Percentiles rank a stretch among this genome's conserved stretches.
Conservation (phyloP, 805 yeast species). For the Yarrowia porcina region DNA sequence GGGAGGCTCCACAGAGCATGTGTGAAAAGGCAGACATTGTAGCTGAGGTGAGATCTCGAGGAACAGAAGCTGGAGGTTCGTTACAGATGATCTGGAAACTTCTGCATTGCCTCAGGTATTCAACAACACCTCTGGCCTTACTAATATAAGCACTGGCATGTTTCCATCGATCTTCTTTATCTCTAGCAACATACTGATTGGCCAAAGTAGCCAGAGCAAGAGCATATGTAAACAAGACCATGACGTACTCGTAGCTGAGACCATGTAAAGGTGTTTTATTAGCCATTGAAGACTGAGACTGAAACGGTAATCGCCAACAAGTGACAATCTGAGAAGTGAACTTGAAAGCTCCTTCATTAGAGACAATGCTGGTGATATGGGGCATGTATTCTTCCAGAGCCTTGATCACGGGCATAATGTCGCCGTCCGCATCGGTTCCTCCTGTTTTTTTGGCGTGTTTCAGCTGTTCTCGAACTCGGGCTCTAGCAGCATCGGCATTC, state of each 20-base stretch:
- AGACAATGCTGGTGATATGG: conserved; percentile 29
- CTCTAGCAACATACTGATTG: conserved; percentile 27
- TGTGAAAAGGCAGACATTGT: conserved; percentile 28
- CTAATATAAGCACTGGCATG: conserved; percentile 34
- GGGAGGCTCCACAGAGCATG: conserved; percentile 35
- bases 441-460: conserved; percentile 35
- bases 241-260: conserved; percentile 32
- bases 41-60: conserved; percentile 31
- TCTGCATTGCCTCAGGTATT: conserved; percentile 29
- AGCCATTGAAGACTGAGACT: conserved; percentile 25
- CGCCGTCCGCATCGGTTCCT: conserved; percentile 27
- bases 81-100: conserved; percentile 26
- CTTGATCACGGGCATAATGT: conserved; percentile 31
- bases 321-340: conserved; percentile 26
- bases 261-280: conserved; percentile 26
- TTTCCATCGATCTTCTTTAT: conserved; percentile 30
- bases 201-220: conserved; percentile 29
- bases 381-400: conserved; percentile 36
- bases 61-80: conserved; percentile 30
- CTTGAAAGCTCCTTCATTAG: conserved; percentile 27
- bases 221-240: conserved; percentile 32
- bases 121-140: conserved; percentile 32
- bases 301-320: conserved; percentile 35
- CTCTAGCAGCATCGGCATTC: conserved; percentile 35
- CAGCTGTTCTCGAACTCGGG: conserved; percentile 34